Evolutionary conservation across 441 rosid genomes (phyloP), one percentile per base, ranked within the genome.

Genomic region (Theobroma grandiflorum): DNA sequence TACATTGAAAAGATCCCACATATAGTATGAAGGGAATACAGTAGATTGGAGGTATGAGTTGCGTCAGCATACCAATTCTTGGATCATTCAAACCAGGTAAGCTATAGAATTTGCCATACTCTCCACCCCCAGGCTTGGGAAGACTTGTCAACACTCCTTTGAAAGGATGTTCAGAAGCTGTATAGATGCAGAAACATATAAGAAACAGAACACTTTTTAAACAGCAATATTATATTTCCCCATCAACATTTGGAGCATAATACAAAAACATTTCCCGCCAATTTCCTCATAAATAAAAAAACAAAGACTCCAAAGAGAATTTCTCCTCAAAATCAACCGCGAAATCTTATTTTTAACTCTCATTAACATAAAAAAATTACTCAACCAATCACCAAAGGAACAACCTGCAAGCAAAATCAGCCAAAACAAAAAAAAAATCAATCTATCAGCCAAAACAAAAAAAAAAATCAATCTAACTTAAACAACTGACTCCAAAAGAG

Each of bases 151-250:
- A 74, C 33, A 89, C 81, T 49, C 78, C 87, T 80, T 86, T 80
- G 86, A 83, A 91, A 53, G 89, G 75, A 87, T 88, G 87, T 33
- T 88, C 91, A 77, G 91, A 65, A 78, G 89, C 92, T 87, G 87
- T 20, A 49, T 65, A 40, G 57, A 53, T 12, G 8, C 43, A 52
- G 40, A 75, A 58, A 35, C 72, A 52, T 31, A 64, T 38, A 49
- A 64, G 73, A 64, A 75, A 22, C 49, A 22, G n/a, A 31, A 63
- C 8, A 20, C 18, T 6, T 10, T 40, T 55, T n/a, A 74, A 59
- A 47, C 37, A 18, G 18, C 11, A 47, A 15, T 47, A 22, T 45
- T 59, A 18, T 38, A 37, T 8, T 53, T 18, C 26, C 31, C 55
- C 38, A 10, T 31, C 35, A 52, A 6, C 55, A 10, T 3, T 3